Evolutionary conservation across 257 asterid species (phyloP).

Genomic region (Verbascum thapsus): DNA sequence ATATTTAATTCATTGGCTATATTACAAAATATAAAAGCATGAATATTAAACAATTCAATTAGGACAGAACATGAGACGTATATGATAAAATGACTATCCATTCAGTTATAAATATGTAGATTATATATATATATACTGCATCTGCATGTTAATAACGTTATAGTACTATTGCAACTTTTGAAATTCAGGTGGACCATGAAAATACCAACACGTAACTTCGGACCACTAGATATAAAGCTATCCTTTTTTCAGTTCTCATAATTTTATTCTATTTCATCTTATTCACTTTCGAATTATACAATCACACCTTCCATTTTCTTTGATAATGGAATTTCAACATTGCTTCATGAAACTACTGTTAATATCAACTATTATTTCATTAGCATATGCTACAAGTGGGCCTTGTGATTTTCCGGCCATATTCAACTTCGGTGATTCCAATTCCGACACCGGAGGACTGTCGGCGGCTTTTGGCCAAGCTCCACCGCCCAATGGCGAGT

Average conservation of each 20-base stretch:
- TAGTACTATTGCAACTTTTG: neutral
- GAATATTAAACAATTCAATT: too few species aligned
- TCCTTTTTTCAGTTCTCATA: neutral
- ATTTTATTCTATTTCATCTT: slow-evolving; percentile 1
- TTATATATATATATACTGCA: too few species aligned
- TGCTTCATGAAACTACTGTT: neutral
- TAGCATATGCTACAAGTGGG: slow-evolving; percentile 8
- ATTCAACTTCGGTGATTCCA: slow-evolving; percentile 94
- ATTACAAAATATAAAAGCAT: too few species aligned
- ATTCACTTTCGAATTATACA: neutral
- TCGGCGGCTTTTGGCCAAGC: slow-evolving; percentile 96
- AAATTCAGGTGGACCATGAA: neutral
- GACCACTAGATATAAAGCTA: slow-evolving; percentile 26
- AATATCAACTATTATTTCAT: neutral
- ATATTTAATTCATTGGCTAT: too few species aligned
- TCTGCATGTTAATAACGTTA: too few species aligned
- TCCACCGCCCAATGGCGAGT: slow-evolving; percentile 73
- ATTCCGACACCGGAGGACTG: slow-evolving; percentile 95
- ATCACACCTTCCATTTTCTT: neutral
- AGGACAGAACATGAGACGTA: too few species aligned
- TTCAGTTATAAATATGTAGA: too few species aligned
- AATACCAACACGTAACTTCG: slow-evolving; percentile 28
- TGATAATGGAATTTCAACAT: slow-evolving; percentile 23
- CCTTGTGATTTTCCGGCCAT: slow-evolving; percentile 73
- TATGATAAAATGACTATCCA: too few species aligned